phyloP scores from a whole-genome alignment of 1,284 basidiomycete species.

The Melampsora medusae region DNA sequence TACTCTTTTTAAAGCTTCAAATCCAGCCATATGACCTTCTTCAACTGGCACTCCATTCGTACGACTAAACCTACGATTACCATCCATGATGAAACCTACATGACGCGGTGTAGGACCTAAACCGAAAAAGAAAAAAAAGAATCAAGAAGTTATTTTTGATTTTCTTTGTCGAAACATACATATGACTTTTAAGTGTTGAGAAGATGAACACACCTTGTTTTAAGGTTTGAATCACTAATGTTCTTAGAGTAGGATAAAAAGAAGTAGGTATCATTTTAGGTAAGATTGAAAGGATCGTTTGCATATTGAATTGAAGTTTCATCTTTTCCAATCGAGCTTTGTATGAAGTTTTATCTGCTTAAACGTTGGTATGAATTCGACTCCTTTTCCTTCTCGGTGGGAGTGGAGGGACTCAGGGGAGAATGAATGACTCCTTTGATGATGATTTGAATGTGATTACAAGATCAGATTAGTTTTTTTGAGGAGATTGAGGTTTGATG shows the following conservation, averaged over 20 bases:
- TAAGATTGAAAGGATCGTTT: conserved; percentile 13
- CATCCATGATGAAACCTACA: conserved; percentile 97
- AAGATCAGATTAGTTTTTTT: too few relatives aligned
- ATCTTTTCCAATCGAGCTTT: background rate
- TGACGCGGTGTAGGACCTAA: conserved; percentile 82
- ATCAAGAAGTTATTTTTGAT: too few relatives aligned
- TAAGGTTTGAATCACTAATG: conserved; percentile 23
- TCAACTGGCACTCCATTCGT: conserved; percentile 64
- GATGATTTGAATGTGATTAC: too few relatives aligned
- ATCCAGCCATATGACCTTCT: conserved; percentile 83
- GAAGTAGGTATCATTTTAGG: conserved; percentile 17
- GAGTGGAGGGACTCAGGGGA: too few relatives aligned
- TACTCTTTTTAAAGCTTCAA: conserved; percentile 74
- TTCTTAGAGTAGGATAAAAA: conserved; percentile 28
- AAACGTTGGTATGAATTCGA: too few relatives aligned
- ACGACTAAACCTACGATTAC: conserved; percentile 89
- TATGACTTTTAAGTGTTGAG: conserved; percentile 37
- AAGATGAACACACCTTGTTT: background rate
- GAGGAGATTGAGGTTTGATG: too few relatives aligned
- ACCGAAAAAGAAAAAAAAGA: too few relatives aligned
- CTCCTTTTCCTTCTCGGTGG: too few relatives aligned
- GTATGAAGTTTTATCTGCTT: too few relatives aligned
- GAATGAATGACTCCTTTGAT: too few relatives aligned
- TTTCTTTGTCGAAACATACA: conserved; percentile 31
- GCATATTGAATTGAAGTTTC: conserved; percentile 10